Conservation (phyloP, 2,329 filamentous ascomycete genomes). For the Botryotinia calthae region DNA sequence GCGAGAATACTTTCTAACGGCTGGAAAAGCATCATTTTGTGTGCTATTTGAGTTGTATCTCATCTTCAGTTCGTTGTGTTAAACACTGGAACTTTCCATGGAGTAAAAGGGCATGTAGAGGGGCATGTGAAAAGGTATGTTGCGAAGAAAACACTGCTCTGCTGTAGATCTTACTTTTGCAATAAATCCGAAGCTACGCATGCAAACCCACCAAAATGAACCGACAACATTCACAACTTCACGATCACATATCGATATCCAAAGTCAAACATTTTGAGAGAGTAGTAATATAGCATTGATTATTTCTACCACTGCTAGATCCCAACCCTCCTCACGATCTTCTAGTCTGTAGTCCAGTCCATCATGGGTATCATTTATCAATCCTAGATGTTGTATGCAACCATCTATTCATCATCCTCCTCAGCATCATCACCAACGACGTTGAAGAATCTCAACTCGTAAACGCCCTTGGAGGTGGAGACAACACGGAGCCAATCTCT, state of each 20-base stretch:
- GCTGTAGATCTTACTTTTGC: neutral
- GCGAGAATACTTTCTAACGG: no score
- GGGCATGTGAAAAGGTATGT: neutral
- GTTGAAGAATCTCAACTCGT: conserved; percentile 99
- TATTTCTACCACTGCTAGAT: neutral
- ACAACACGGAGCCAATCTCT: conserved; percentile 99
- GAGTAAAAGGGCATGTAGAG: neutral
- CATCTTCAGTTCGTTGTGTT: neutral
- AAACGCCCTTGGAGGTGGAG: conserved; percentile 95
- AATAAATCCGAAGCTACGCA: neutral
- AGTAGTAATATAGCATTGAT: conserved; percentile 15
- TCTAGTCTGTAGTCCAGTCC: conserved; percentile 7
- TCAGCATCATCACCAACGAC: conserved; percentile 97
- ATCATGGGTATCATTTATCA: conserved; percentile 15
- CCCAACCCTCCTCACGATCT: conserved; percentile 15
- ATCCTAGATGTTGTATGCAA: conserved; percentile 14
- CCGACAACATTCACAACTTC: neutral
- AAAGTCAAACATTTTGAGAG: neutral
- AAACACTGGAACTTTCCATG: neutral
- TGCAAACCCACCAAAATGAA: neutral
- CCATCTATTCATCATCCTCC: conserved; percentile 93
- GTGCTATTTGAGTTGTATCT: neutral
- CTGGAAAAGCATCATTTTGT: neutral
- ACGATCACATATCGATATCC: neutral
- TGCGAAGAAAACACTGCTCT: neutral